Evolutionary conservation across 305 asterid species (phyloP).

Genomic region (Fraxinus sp.): DNA sequence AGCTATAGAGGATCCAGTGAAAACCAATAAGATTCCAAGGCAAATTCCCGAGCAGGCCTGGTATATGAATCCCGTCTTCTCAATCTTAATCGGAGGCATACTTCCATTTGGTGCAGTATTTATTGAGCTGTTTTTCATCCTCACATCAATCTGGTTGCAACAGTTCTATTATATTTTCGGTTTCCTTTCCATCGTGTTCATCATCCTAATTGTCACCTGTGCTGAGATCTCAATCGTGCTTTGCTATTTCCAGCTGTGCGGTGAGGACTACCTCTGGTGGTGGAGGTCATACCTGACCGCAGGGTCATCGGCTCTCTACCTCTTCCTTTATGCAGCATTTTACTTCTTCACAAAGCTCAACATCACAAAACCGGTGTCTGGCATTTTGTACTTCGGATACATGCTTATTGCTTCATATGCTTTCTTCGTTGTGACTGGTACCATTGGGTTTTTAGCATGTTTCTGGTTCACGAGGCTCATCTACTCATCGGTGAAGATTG

Average conservation of each 20-base stretch:
- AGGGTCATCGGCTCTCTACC: constrained; percentile 23
- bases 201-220: constrained; percentile 22
- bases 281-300: constrained; percentile 26
- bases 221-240: constrained; percentile 17
- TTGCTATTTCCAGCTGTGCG: background rate
- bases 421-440: constrained; percentile 23
- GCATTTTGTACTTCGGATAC: constrained; percentile 22
- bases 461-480: constrained; percentile 23
- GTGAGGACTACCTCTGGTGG: constrained; percentile 24
- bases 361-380: constrained; percentile 24
- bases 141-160: constrained; percentile 8
- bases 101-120: constrained; percentile 26
- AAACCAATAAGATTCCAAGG: background rate
- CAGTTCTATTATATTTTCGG: constrained; percentile 29
- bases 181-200: constrained; percentile 23
- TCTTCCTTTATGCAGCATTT: constrained; percentile 6
- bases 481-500: constrained; percentile 25
- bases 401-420: constrained; percentile 10
- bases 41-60: background rate
- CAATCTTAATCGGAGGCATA: constrained; percentile 12
- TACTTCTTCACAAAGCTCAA: constrained; percentile 27
- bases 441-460: constrained; percentile 22
- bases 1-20: constrained; percentile 22
- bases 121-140: constrained; percentile 24
- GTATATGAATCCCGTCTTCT: background rate